Evolutionary conservation across 1,284 basidiomycete genomes (phyloP), one percentile per base, ranked within the genome.

Genomic region (Rhodotorula mucilaginosa): DNA sequence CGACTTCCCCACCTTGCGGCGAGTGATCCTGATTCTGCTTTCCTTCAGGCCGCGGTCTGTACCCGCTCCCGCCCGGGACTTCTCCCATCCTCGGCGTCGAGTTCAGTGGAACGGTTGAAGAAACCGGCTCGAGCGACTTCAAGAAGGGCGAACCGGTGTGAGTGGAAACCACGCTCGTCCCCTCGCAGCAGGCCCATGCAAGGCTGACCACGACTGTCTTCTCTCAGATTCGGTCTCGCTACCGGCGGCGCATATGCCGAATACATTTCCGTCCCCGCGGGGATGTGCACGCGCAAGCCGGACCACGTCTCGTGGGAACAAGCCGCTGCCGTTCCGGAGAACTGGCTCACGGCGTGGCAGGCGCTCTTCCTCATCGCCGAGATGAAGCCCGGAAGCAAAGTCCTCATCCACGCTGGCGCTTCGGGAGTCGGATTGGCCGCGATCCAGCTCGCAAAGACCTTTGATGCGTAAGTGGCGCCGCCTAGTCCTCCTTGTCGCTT

Each of bases 351-450:
- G 90, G 92, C 93, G 16, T 95, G 88, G 82, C 92, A 94, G 79
- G 91, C 90, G 0, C 82, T 95, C 31, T 84, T 90, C 70, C 80
- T 89, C 46, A 87, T 89, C 72, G 89, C 88, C 4, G 85, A 89
- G 74, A 79, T 94, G 61, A 86, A 89, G 79, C 80, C 84, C 74
- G 89, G 88, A 47, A 89, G 93, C 64, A 83, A 90, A 77, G 90
- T 93, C 16, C 85, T 98, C 29, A 85, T 98, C 34, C 95, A 97
- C 79, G 93, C 93, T 34, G 84, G 84, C n/a, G 92, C 92, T 5
- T 92, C 90, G 15, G 92, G 94, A 63, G 94, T 97, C 4, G 95
- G 95, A 3, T 82, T 96, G 21, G 90, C 94, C 4, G 92, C 93
- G 5, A 93, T 92, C 68, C 95, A 98, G 82, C 84, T 98, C 29